Conservation (phyloP, 768 basidiomycete genomes). For the Auriscalpium orientale region DNA sequence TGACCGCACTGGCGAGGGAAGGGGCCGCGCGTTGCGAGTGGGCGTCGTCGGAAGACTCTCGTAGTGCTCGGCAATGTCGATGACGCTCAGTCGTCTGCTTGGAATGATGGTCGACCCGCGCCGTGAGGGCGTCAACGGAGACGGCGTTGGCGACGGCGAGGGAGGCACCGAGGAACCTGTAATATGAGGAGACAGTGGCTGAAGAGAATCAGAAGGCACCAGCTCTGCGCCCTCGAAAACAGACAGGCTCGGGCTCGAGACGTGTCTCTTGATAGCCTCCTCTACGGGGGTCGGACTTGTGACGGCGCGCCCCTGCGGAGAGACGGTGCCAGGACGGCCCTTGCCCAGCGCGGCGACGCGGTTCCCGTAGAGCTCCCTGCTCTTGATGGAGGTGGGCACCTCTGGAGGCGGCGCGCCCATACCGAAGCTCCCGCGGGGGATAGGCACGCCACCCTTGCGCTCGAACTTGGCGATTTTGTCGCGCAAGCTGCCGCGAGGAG, state of each 20-base stretch:
- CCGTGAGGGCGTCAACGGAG: background rate
- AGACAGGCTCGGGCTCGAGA: background rate
- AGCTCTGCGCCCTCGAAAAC: background rate
- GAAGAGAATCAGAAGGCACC: background rate
- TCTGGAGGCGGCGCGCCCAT: constrained; percentile 53
- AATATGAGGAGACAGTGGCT: background rate
- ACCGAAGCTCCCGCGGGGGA: constrained; percentile 69
- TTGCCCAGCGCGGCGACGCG: constrained; percentile 39
- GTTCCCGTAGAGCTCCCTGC: constrained; percentile 69
- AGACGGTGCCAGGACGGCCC: constrained; percentile 11
- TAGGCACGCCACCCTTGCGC: constrained; percentile 66
- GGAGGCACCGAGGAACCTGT: background rate
- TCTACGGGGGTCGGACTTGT: constrained; percentile 7
- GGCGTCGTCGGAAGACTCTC: too few species aligned
- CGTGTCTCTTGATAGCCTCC: background rate
- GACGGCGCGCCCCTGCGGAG: constrained; percentile 6
- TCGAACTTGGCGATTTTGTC: constrained; percentile 81
- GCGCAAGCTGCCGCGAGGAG: constrained; percentile 28
- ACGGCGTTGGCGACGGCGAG: background rate
- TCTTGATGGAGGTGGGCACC: constrained; percentile 38
- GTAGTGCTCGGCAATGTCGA: background rate
- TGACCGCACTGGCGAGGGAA: background rate
- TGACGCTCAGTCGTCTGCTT: background rate
- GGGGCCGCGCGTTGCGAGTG: too few species aligned
- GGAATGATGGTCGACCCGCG: background rate